phyloP scores from a whole-genome alignment of 1,284 basidiomycete species.

The Ceratorhiza oryzae-sativae region DNA sequence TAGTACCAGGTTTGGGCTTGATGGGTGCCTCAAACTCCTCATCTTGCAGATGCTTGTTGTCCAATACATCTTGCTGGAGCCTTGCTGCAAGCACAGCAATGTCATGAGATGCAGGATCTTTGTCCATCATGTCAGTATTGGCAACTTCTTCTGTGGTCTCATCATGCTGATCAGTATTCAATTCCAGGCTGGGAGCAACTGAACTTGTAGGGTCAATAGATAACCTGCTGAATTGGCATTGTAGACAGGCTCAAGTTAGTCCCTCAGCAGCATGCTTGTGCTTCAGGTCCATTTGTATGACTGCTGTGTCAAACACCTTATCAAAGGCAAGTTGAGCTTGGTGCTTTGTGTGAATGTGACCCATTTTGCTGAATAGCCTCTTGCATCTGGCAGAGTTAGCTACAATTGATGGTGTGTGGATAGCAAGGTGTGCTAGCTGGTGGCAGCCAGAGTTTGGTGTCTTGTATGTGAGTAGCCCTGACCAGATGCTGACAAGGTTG shows the following conservation, averaged over 20 bases:
- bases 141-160: conserved; percentile 8
- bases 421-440: conserved; percentile 44
- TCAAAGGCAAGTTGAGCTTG: conserved; percentile 42
- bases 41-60: no score
- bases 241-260: conserved; percentile 28
- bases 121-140: background rate
- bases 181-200: no score
- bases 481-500: conserved; percentile 6
- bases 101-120: background rate
- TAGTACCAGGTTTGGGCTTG: background rate
- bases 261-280: conserved; percentile 33
- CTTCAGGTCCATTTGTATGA: conserved; percentile 42
- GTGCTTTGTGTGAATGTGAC: conserved; percentile 45
- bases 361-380: conserved; percentile 45
- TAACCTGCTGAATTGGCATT: conserved; percentile 32
- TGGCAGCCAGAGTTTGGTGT: conserved; percentile 40
- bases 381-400: conserved; percentile 46
- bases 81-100: background rate
- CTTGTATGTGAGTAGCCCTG: background rate
- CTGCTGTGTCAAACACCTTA: conserved; percentile 43
- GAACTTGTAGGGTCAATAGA: background rate
- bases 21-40: background rate
- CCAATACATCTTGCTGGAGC: background rate
- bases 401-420: conserved; percentile 44
- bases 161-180: background rate